Base-by-base conservation (phyloP, 768 basidiomycete genomes). In the Cystobasidium onofrii region DNA sequence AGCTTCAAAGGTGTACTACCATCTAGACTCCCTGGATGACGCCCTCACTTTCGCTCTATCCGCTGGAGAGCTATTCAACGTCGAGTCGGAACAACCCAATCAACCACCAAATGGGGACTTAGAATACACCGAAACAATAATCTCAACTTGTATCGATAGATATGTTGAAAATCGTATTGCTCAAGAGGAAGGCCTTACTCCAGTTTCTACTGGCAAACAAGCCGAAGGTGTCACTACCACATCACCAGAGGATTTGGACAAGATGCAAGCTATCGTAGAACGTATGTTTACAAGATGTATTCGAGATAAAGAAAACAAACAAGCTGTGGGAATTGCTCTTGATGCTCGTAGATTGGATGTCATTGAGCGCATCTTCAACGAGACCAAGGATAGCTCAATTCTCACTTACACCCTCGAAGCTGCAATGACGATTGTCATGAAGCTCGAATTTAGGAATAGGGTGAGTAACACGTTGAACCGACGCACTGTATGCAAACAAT, bases 1-100 rank as follows among this genome's bases (percentile, higher is more conserved):
- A 33, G 89, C 90, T n/a, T 94, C 92, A 85, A 98, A 98, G 81
- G 90, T 98, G 63, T 98, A 98, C 82, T 98, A 92, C 83, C 95
- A 90, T 85, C 85, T 99, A 62, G 92, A 90, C 76, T 91, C 92
- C 81, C 90, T 95, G 78, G 92, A 94, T 79, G 96, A 99, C 80
- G 91, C 94, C 33, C 86, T 99, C 73, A 89, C 91, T 15, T 97
- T 97, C 79, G 96, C 96, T 25, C 87, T 99, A 60, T 89, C 90
- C 73, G 91, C 95, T 20, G 92, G 90, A 72, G 84, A 83, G 80
- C 89, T 90, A 80, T 67, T 76, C 74, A 57, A 50, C 23, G 27
- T 52, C n/a, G 76, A 85, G 85, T 78, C 84, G 82, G 18, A 80
- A 83, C 23, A 62, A 1, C 36, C 31, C 73, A 89, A 85, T 27